Base-by-base conservation (phyloP, 805 yeast genomes). In the Komagataella mondaviorum region DNA sequence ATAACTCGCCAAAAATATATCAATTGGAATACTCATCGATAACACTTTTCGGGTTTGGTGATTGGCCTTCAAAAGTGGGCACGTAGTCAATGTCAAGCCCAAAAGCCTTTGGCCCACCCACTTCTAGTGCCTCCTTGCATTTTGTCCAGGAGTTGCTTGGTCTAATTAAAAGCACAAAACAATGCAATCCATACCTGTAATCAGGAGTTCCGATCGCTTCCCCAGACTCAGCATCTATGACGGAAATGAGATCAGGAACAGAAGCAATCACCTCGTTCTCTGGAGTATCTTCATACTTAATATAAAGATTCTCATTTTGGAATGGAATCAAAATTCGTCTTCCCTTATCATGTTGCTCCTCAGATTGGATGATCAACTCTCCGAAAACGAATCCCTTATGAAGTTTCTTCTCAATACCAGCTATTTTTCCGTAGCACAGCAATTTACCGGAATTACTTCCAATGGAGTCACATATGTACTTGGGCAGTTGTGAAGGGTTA, bases 141-240 rank as follows among this genome's bases (percentile, higher is more conserved):
- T 62, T 61, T 6, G 68, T 62, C 71, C 76, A 70, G 52, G 61
- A 56, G 51, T 59, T 55, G 51, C 62, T 58, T 45, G 74, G 73
- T 4, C 74, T 65, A 51, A 70, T 61, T 3, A 60, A 74, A 18
- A 73, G 54, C 1, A 73, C 77, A 60, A 69, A 69, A 14, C 72
- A 76, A 44, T 68, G 51, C 49, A 73, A 52, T 4, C 77, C 77
- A 55, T 72, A 72, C 45, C 75, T 56, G 55, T 71, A 73, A 44
- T 73, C 77, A n/a, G 71, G 74, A 1, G 76, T 72, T 6, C 77
- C 77, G 8, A 72, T 68, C 12, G 76, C 76, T 52, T 70, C 75
- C 44, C 76, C 76, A 36, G 67, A 60, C 45, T 70, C 72, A 6
- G 66, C 58, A 56, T 72, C 74, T 49, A 67, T 56, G 6, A 73